Evolutionary conservation across 345 rosid species (phyloP), one percentile per base, ranked within the genome.

Genomic region (Triadica sebifera): DNA sequence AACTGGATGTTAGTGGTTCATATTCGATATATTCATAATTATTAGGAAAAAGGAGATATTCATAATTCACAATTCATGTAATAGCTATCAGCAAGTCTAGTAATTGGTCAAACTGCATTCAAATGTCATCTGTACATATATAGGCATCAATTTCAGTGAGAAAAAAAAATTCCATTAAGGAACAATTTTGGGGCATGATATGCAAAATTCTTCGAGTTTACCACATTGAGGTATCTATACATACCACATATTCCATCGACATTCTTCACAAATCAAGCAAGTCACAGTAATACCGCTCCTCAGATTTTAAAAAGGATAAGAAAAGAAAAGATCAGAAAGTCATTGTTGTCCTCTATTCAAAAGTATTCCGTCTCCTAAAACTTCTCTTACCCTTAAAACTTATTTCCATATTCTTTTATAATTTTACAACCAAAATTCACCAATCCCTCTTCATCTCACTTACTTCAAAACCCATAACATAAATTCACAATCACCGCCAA

Each of bases 1-100:
- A 66, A 58, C 63, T 56, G 34, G 39, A 69, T 4, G 65, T 84
- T 56, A 87, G 79, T 34, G 64, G 47, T 70, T 72, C 38, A 29
- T 29, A 29, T 29, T 29, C 34, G 34, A 29, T 1, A 29, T 29
- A 29, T 29, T 29, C 34, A 29, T 29, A 29, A 29, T 29, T 29
- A 29, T 29, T 29, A 1, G 34, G 34, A 29, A 29, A 29, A 29
- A 29, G 15, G 70, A 46, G 17, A 67, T 51, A 12, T 50, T 22
- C 19, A 19, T 41, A 60, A 56, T 62, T 51, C 34, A 29, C 34
- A 29, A 29, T 29, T 29, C 34, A 20, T 8, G 29, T n/a, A 57
- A 55, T 55, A 16, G 8, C 59, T 7, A 16, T 6, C 59, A 55
- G 2, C 9, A 15, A 17, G n/a, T 19, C 7, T 55, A 55, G 22